Conservation (phyloP, 768 basidiomycete genomes). For the Clitopilus hobsonii region DNA sequence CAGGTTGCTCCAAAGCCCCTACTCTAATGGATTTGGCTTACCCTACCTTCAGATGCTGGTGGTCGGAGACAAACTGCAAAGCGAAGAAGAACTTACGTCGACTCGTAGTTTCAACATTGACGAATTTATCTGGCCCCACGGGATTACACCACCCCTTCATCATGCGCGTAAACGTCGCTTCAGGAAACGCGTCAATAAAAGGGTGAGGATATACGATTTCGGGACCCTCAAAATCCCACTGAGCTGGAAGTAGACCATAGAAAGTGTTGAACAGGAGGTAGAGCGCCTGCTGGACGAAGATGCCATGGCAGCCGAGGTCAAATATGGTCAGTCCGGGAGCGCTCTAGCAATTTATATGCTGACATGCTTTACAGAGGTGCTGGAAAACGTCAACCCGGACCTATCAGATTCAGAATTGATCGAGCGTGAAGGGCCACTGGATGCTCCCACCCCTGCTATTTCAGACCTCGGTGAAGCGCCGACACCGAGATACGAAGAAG, state of each 20-base stretch:
- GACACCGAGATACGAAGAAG: constrained; percentile 56
- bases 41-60: constrained; percentile 79
- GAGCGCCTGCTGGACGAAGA: constrained; percentile 83
- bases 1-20: constrained; percentile 50
- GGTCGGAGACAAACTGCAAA: constrained; percentile 69
- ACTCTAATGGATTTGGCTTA: constrained; percentile 1
- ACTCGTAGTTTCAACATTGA: constrained; percentile 82
- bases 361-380: constrained; percentile 49
- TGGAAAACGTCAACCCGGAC: constrained; percentile 90
- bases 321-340: constrained; percentile 51
- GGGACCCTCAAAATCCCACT: neutral
- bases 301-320: constrained; percentile 65
- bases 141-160: constrained; percentile 88
- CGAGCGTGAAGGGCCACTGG: constrained; percentile 60
- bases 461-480: constrained; percentile 63
- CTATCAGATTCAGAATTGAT: constrained; percentile 86
- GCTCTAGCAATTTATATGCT: constrained; percentile 1
- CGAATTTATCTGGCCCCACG: constrained; percentile 97
- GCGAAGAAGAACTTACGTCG: constrained; percentile 57
- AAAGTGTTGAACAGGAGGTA: constrained; percentile 91
- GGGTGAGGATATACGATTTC: constrained; percentile 41
- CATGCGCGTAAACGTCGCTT: constrained; percentile 90
- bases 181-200: constrained; percentile 80
- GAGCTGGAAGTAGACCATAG: constrained; percentile 69
- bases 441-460: constrained; percentile 67